Conservation (phyloP, 2,329 filamentous ascomycete species). For the Stagonosporopsis chrysanthemi region DNA sequence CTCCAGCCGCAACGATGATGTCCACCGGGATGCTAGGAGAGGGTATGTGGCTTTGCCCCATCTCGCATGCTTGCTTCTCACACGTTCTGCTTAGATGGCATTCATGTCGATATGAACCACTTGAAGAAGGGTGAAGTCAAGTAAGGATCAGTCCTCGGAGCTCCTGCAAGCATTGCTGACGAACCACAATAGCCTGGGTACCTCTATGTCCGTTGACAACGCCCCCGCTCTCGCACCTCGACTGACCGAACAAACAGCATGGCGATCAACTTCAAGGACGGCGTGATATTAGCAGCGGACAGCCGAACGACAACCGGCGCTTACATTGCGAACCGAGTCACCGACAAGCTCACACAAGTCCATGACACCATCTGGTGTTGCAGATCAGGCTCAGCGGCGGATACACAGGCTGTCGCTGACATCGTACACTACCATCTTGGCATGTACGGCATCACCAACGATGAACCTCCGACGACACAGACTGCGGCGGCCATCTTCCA, state of each 20-base stretch:
- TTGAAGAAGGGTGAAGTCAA: conserved; percentile 99
- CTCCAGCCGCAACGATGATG: conserved; percentile 36
- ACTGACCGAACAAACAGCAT: conserved; percentile 67
- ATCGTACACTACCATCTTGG: conserved; percentile 97
- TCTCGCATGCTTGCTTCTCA: conserved; percentile 35
- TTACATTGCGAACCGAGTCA: conserved; percentile 99
- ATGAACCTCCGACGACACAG: conserved; percentile 90
- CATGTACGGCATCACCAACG: conserved; percentile 88
- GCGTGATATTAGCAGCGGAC: conserved; percentile 96
- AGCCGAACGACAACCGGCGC: conserved; percentile 96
- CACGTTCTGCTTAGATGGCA: conserved; percentile 75
- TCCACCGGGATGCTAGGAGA: conserved; percentile 49
- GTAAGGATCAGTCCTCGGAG: conserved; percentile 63
- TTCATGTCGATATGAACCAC: conserved; percentile 98
- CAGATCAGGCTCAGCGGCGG: conserved; percentile 94
- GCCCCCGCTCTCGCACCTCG: conserved; percentile 26
- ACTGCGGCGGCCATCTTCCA: conserved; percentile 96
- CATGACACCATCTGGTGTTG: conserved; percentile 99
- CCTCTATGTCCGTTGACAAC: conserved; percentile 79
- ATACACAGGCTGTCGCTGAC: conserved; percentile 97
- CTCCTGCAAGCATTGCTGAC: conserved; percentile 29
- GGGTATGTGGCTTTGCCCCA: conserved; percentile 36
- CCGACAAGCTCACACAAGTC: conserved; percentile 98
- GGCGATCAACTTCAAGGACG: conserved; percentile 99
- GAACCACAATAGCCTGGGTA: conserved; percentile 74